Percentiles rank a stretch among this genome's conserved stretches.
phyloP scores from a whole-genome alignment of 2,329 filamentous ascomycete genomes.

The Penicillium vulpinum region DNA sequence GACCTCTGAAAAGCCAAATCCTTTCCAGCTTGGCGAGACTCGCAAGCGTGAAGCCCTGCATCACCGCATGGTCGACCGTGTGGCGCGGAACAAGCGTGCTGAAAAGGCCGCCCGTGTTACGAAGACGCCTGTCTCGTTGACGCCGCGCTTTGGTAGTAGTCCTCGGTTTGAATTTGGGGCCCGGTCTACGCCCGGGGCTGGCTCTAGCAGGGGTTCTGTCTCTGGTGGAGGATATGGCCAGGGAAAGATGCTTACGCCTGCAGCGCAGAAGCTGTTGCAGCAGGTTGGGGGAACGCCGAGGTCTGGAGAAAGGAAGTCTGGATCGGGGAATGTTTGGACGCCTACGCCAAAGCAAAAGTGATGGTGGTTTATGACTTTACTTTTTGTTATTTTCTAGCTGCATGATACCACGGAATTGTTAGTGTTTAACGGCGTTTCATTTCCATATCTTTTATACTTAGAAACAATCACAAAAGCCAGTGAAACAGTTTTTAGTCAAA shows the following conservation, averaged over 20 bases:
- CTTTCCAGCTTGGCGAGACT: constrained; percentile 75
- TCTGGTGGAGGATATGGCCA: constrained; percentile 9
- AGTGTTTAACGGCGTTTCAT: background rate
- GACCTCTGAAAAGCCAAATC: constrained; percentile 61
- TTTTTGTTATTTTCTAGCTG: constrained; percentile 10
- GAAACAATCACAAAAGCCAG: background rate
- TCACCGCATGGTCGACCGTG: constrained; percentile 81
- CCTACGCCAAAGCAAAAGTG: constrained; percentile 22
- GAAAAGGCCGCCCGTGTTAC: constrained; percentile 61
- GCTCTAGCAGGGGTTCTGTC: constrained; percentile 5
- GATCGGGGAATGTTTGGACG: constrained; percentile 22
- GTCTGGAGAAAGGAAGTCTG: constrained; percentile 14
- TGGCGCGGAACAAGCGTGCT: constrained; percentile 69
- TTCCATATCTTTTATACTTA: background rate
- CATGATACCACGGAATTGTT: constrained; percentile 16
- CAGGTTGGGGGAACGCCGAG: constrained; percentile 34
- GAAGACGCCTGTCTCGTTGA: constrained; percentile 44
- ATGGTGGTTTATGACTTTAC: background rate
- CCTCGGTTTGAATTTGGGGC: constrained; percentile 39
- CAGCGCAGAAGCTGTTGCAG: constrained; percentile 45
- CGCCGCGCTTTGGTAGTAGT: constrained; percentile 43
- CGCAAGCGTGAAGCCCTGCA: constrained; percentile 78
- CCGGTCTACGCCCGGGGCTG: constrained; percentile 15
- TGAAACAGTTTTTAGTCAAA: background rate
- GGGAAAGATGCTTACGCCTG: constrained; percentile 44